Evolutionary conservation across 495 filamentous ascomycete species (phyloP).

Genomic region (Aspergillus panamensis): DNA sequence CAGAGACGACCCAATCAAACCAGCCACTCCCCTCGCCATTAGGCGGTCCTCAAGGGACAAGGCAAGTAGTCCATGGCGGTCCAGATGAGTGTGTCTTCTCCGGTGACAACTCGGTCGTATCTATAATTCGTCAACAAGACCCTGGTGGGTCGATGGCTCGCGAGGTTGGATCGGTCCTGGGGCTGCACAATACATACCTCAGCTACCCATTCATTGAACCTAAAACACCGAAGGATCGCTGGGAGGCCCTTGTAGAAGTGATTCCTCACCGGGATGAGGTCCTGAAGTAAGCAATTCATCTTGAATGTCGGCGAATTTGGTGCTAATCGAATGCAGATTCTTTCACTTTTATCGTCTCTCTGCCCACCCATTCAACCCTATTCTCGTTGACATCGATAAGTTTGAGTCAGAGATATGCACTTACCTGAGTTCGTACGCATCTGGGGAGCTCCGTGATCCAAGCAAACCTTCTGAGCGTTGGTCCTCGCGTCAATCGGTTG

Average conservation of each 20-base stretch:
- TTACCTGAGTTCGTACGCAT: slow-evolving; percentile 42
- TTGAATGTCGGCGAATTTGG: not conserved
- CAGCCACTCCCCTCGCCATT: not conserved
- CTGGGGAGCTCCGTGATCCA: slow-evolving; percentile 23
- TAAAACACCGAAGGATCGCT: slow-evolving; percentile 29
- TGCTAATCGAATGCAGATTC: slow-evolving; percentile 28
- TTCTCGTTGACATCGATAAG: slow-evolving; percentile 43
- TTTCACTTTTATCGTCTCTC: slow-evolving; percentile 49
- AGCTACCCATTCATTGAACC: slow-evolving; percentile 62
- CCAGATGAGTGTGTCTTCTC: slow-evolving; percentile 34
- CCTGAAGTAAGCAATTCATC: slow-evolving; percentile 25
- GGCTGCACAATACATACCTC: slow-evolving; percentile 66
- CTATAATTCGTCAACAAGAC: slow-evolving; percentile 49
- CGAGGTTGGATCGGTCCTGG: slow-evolving; percentile 50
- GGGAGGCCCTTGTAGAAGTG: slow-evolving; percentile 29
- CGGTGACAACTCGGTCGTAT: slow-evolving; percentile 39
- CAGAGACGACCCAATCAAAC: not conserved
- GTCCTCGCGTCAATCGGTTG: slow-evolving; percentile 33
- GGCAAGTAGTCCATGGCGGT: slow-evolving; percentile 17
- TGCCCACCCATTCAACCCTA: slow-evolving; percentile 51
- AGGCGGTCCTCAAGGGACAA: not conserved
- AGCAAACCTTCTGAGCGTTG: slow-evolving; percentile 29
- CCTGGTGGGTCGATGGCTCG: slow-evolving; percentile 42
- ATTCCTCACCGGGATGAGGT: slow-evolving; percentile 32
- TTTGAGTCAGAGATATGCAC: slow-evolving; percentile 46